Base-by-base conservation (phyloP, 106 monocot species). In the Dendrobium huoshanense region DNA sequence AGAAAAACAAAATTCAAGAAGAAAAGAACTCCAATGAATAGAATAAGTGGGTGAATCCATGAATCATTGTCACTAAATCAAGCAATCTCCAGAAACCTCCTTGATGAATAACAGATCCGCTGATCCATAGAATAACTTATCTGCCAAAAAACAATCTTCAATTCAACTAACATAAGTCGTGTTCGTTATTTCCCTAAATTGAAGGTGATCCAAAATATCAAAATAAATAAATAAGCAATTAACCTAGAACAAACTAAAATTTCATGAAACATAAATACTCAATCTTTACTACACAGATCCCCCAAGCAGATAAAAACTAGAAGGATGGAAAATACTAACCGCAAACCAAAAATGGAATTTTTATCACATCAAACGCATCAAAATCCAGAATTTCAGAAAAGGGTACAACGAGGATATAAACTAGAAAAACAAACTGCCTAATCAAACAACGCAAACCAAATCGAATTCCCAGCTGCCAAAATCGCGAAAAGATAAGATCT, bases 171-270 rank as follows among this genome's bases (percentile, higher is more conserved):
- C 51, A 61, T 61, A 70, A 70, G 13, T 16, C 20, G 70, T 33
- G 15, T 7, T 29, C 27, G 2, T 31, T 13, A 33, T 11, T 15
- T 29, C 37, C 15, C 3, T 7, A 64, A 64, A 19, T 24, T 64
- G 64, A 64, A 33, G 70, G 33, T 31, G 33, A 70, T 70, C 70
- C 70, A 70, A 70, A 64, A 64, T n/a, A 9, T 61, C 61, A 61
- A 22, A 20, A n/a, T 4, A 22, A 37, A 37, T 37, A 37, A 37
- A 37, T 37, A 37, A 37, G 22, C 61, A 22, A 61, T 22, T 61
- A 19, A 61, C 4, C 22, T 22, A 61, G 20, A 15, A 9, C 48
- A 7, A 51, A 13, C 51, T 22, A 61, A 61, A 61, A n/a, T 61
- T 61, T 61, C 22, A 61, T n/a, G 6, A 19, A 70, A 15, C 2